phyloP scores from a whole-genome alignment of 225 moss, liverwort and hornwort species.

The Physcomitrellopsis africana region DNA sequence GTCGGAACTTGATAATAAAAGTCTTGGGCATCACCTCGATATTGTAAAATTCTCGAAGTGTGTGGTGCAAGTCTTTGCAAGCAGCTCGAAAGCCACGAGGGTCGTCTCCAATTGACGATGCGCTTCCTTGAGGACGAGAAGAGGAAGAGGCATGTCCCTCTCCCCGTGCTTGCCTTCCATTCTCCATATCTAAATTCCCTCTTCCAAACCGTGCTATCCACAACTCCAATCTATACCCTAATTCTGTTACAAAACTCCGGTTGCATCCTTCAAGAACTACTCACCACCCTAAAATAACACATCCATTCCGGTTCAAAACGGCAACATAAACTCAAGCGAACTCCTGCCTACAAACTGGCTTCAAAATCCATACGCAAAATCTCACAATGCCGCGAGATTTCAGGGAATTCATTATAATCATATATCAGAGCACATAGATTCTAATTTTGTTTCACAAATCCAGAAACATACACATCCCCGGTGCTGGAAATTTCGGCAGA shows the following conservation, averaged over 20 bases:
- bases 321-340: too few relatives aligned
- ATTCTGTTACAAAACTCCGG: constrained; percentile 24
- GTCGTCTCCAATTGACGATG: not conserved
- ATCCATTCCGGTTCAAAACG: too few relatives aligned
- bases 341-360: too few relatives aligned
- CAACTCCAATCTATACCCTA: constrained; percentile 4
- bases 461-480: too few relatives aligned
- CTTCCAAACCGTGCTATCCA: too few relatives aligned
- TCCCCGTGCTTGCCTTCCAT: not conserved
- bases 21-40: constrained; percentile 71
- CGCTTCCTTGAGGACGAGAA: not conserved
- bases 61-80: constrained; percentile 11
- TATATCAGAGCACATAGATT: too few relatives aligned
- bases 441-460: too few relatives aligned
- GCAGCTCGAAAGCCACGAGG: not conserved
- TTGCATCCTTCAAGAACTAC: constrained; percentile 18
- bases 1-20: constrained; percentile 62
- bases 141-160: not conserved
- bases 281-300: not conserved
- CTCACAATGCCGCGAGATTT: too few relatives aligned
- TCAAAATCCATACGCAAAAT: too few relatives aligned
- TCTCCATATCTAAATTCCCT: too few relatives aligned
- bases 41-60: constrained; percentile 55
- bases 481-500: too few relatives aligned
- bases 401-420: too few relatives aligned